Evolutionary conservation across 306 rosid genomes (phyloP).

Genomic region (Pterocarpus macrocarpus): DNA sequence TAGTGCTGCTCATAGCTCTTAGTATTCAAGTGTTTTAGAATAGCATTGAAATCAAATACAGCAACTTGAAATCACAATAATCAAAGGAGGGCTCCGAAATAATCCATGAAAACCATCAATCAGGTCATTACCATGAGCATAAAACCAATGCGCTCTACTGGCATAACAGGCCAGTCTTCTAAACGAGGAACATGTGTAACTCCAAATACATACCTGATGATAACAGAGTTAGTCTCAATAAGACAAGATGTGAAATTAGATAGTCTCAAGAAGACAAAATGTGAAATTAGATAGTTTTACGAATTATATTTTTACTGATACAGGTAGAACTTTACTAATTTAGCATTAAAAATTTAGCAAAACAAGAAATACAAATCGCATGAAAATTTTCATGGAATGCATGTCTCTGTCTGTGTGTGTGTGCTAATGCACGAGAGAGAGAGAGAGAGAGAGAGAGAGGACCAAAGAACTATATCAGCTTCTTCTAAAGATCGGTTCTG

Average conservation of each 20-base stretch:
- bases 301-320: too few relatives aligned
- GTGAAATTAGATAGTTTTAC: not conserved
- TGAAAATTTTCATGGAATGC: not conserved
- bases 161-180: slow-evolving; percentile 99
- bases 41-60: slow-evolving; percentile 2
- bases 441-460: slow-evolving; percentile 38
- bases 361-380: slow-evolving; percentile 6
- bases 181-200: slow-evolving; percentile 81
- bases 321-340: too few relatives aligned
- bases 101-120: not conserved
- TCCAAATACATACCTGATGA: slow-evolving; percentile 85
- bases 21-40: not conserved
- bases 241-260: slow-evolving; percentile 5
- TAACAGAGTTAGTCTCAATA: slow-evolving; percentile 23
- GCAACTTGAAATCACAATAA: slow-evolving; percentile 2
- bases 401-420: not conserved
- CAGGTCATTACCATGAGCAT: slow-evolving; percentile 67
- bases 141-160: slow-evolving; percentile 90
- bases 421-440: too few relatives aligned
- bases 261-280: not conserved
- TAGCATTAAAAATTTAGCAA: slow-evolving; percentile 13
- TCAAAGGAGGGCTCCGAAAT: not conserved
- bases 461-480: slow-evolving; percentile 85
- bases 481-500: slow-evolving; percentile 81
- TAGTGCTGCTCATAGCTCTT: not conserved